Percentiles rank a stretch among this genome's conserved stretches.
phyloP scores from a whole-genome alignment of 2,329 filamentous ascomycete genomes.

The Aspergillus carbonarius region DNA sequence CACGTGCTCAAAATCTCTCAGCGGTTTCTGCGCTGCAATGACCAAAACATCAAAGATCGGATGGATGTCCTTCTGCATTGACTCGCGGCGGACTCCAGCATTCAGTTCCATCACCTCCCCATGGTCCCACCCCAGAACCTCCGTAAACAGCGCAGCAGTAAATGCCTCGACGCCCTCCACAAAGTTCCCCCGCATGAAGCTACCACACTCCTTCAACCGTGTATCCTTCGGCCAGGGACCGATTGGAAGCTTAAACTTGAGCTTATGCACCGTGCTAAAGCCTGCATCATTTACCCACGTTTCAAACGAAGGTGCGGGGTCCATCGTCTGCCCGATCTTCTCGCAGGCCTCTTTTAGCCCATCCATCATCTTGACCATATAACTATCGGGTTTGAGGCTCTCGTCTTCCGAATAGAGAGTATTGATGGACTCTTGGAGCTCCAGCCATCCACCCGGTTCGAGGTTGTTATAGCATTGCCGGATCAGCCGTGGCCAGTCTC shows the following conservation, averaged over 20 bases:
- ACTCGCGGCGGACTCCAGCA: constrained; percentile 13
- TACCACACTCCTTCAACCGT: constrained; percentile 18
- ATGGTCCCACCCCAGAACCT: constrained; percentile 14
- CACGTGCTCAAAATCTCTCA: neutral
- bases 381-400: constrained; percentile 8
- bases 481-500: constrained; percentile 26
- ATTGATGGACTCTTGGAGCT: constrained; percentile 17
- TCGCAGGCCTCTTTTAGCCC: constrained; percentile 13
- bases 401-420: constrained; percentile 15
- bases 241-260: constrained; percentile 13
- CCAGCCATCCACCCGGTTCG: constrained; percentile 17
- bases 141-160: constrained; percentile 14
- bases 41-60: constrained; percentile 18
- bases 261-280: constrained; percentile 7
- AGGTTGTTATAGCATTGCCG: constrained; percentile 15
- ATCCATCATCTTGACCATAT: constrained; percentile 17
- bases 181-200: constrained; percentile 15
- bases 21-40: constrained; percentile 13
- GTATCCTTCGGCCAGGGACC: constrained; percentile 17
- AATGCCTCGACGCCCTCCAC: constrained; percentile 19
- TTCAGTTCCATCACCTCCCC: constrained; percentile 15
- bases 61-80: constrained; percentile 13
- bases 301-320: constrained; percentile 17
- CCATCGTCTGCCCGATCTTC: constrained; percentile 16
- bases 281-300: constrained; percentile 15